A percentile compares a stretch with the other conserved stretches of the same genome.
Evolutionary conservation across 208 protist species (phyloP).

Genomic region (Leishmania guyanensis): DNA sequence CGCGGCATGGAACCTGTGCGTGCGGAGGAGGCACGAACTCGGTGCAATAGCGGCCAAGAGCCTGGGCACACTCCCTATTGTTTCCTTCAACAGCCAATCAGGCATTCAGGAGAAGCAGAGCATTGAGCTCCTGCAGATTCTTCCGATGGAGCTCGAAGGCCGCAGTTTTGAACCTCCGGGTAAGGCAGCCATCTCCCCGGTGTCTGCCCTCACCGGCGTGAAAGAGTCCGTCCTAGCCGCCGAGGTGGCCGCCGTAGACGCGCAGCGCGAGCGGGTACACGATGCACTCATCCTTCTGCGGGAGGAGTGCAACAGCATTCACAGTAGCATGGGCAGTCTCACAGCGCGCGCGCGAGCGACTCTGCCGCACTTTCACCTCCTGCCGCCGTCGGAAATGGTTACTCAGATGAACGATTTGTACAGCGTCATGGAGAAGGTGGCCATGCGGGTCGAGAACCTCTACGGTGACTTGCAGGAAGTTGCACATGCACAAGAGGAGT

Average conservation of each 20-base stretch:
- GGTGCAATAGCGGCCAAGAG: conserved; percentile 49
- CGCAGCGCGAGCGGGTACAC: conserved; percentile 42
- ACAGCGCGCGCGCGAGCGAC: conserved; percentile 39
- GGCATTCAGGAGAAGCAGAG: conserved; percentile 73
- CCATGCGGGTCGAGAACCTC: conserved; percentile 58
- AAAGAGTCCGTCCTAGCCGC: conserved; percentile 48
- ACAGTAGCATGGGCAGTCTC: conserved; percentile 44
- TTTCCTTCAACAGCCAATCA: conserved; percentile 71
- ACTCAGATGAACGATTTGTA: conserved; percentile 86
- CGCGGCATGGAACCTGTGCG: conserved; percentile 71
- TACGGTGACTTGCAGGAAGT: conserved; percentile 58
- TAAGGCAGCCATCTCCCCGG: conserved; percentile 32
- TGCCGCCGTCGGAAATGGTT: conserved; percentile 85
- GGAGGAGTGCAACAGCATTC: conserved; percentile 59
- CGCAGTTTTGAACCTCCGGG: conserved; percentile 49
- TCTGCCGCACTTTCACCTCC: conserved; percentile 78
- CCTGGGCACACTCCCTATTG: conserved; percentile 58
- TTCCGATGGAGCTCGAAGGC: conserved; percentile 44
- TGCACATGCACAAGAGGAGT: conserved; percentile 59
- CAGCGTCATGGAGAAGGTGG: conserved; percentile 79
- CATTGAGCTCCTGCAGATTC: conserved; percentile 66
- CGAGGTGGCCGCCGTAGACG: conserved; percentile 71
- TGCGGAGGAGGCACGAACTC: conserved; percentile 56
- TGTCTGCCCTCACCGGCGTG: conserved; percentile 52
- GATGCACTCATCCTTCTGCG: conserved; percentile 54